Evolutionary conservation across 306 rosid genomes (phyloP), one percentile per base, ranked within the genome.

Genomic region (Ceratonia siliqua): DNA sequence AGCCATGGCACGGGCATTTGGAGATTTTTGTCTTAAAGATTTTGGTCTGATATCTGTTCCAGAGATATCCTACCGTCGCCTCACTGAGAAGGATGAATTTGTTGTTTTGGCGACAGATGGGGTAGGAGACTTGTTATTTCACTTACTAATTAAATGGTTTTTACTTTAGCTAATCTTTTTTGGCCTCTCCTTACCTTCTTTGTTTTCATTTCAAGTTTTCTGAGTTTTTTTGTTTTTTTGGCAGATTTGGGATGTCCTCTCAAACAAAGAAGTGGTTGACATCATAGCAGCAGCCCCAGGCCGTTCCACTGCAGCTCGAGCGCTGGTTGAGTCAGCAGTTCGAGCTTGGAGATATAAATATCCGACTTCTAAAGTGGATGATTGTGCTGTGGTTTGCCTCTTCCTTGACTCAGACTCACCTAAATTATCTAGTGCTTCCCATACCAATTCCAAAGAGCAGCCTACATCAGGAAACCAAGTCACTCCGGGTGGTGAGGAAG

Each of bases 1-100:
- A 68, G 99, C 99, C 85, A 95, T 95, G 99, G 99, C 99, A 18
- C 85, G 99, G 32, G 99, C 99, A 45, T 92, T 95, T 69, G 99
- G 99, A 58, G 99, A 95, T 81, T 95, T 95, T 82, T 95, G 99
- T 78, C 96, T 95, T 45, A 95, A 95, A 83, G 99, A 95, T 87
- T 95, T 86, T 14, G 99, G 99, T 72, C 82, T 95, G 32, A 95
- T 95, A 83, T 90, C 99, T 65, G 96, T 95, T 49, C 99, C 99
- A 30, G 99, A 92, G 50, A 52, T 95, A 62, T 89, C 99, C 24
- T 86, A 85, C 68, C 70, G 94, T 14, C 77, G 85, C 3, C 84
- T 90, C 76, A 87, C 85, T 0, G 97, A 89, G 69, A 90, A 81
- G 76, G 99, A 95, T 71, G 87, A 90, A 64, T 95, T 95, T 65